phyloP scores from a whole-genome alignment of 108 stramenopile species.

The Nitzschia sp. region DNA sequence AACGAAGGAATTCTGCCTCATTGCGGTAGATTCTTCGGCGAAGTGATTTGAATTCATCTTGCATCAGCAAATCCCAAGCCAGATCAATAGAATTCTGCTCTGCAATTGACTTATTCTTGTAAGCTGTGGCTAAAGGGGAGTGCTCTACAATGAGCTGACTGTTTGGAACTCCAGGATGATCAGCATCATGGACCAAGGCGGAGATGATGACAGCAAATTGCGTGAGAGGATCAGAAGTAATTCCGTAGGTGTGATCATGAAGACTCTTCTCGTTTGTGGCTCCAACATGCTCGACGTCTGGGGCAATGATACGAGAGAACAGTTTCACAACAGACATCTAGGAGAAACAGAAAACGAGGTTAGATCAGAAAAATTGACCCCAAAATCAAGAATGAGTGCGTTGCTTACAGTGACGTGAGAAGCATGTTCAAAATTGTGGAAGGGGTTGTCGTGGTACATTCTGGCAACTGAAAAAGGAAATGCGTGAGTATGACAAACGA shows the following conservation, averaged over 20 bases:
- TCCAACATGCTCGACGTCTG: slow-evolving; percentile 4
- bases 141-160: slow-evolving; percentile 26
- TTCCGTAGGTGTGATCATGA: slow-evolving; percentile 20
- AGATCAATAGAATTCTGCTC: slow-evolving; percentile 41
- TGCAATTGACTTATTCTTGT: slow-evolving; percentile 56
- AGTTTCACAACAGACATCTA: slow-evolving; percentile 10
- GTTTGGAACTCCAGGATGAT: slow-evolving; percentile 33
- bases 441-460: slow-evolving; percentile 52
- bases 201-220: slow-evolving; percentile 13
- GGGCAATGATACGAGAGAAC: slow-evolving; percentile 16
- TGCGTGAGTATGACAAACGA: not conserved
- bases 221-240: slow-evolving; percentile 15
- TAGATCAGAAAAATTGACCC: not conserved
- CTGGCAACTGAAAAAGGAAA: slow-evolving; percentile 10
- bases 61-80: slow-evolving; percentile 13
- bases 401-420: not conserved
- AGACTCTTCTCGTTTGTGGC: not conserved
- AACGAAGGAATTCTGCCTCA: slow-evolving; percentile 6
- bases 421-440: slow-evolving; percentile 69
- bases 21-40: not conserved
- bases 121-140: slow-evolving; percentile 36
- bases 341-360: not conserved
- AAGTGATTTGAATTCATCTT: not conserved
- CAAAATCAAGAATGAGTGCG: not conserved
- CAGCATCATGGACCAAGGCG: slow-evolving; percentile 15